These are phyloP conservation scores for Xerophyta viscosa DNA, from an alignment of 106 monocot species.

Conservation along the genomic window DNA sequence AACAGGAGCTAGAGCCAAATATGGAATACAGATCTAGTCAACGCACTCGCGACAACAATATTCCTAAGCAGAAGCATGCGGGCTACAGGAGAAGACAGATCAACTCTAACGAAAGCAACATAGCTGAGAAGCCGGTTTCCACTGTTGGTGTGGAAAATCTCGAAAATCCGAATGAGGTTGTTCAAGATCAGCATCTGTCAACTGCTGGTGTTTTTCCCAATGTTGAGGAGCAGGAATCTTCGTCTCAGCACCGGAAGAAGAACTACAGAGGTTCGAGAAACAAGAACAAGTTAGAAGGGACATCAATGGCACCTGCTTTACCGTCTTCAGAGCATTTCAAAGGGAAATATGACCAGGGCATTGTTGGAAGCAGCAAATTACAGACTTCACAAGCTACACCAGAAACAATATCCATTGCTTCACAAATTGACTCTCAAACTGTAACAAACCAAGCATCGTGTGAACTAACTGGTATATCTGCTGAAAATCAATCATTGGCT, in stretches of 20 bases:
- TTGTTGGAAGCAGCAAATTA: slow-evolving; percentile 10
- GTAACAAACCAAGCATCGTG: slow-evolving; percentile 1
- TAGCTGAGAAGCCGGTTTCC: slow-evolving; percentile 14
- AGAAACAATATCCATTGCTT: slow-evolving; percentile 7
- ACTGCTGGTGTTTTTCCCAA: neutral
- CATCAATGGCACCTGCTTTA: slow-evolving; percentile 5
- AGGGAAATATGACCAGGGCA: slow-evolving; percentile 9
- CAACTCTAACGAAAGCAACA: slow-evolving; percentile 17
- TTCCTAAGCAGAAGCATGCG: slow-evolving; percentile 41
- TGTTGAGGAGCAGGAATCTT: neutral
- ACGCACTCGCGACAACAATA: slow-evolving; percentile 11
- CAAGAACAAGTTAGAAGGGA: slow-evolving; percentile 35
- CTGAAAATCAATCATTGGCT: slow-evolving; percentile 3
- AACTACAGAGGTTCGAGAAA: slow-evolving; percentile 29
- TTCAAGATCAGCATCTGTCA: neutral
- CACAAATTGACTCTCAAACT: slow-evolving; percentile 15
- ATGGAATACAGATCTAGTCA: slow-evolving; percentile 3
- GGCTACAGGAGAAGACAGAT: slow-evolving; percentile 38
- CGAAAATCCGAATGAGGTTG: slow-evolving; percentile 5
- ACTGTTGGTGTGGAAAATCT: slow-evolving; percentile 4
- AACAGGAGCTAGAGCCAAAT: neutral
- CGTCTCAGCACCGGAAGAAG: slow-evolving; percentile 42
- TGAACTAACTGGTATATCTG: neutral
- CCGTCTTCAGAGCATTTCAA: slow-evolving; percentile 9
- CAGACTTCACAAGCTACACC: slow-evolving; percentile 1